Conservation (phyloP, 257 asterid genomes). For the Solanum okadae region DNA sequence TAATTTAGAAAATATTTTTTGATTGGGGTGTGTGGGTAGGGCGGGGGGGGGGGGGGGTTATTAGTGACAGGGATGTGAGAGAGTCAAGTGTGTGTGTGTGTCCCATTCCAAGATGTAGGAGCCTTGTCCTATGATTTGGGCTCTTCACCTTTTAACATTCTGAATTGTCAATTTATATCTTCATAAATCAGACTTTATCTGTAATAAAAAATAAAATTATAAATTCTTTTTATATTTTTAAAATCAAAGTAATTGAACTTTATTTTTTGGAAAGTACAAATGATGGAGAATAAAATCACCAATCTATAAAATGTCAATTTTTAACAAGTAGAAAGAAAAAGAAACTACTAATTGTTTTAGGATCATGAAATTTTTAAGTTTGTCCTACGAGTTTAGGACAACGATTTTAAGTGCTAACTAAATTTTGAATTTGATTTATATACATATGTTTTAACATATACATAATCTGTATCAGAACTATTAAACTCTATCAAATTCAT, state of each 20-base stretch:
- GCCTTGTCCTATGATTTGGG: constrained; percentile 15
- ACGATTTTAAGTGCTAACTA: neutral
- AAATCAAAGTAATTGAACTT: neutral
- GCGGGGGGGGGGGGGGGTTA: neutral
- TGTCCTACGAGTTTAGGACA: neutral
- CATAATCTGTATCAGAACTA: neutral
- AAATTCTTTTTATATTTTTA: neutral
- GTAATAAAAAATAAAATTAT: neutral
- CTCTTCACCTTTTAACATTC: neutral
- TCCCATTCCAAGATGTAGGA: constrained; percentile 8
- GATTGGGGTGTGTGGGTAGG: neutral
- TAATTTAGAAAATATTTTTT: neutral
- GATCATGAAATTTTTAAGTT: neutral
- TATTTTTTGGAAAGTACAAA: neutral
- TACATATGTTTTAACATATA: neutral
- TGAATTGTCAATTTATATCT: neutral
- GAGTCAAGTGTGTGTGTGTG: constrained; percentile 11
- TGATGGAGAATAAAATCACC: neutral
- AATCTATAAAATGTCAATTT: neutral
- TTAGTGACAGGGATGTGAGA: constrained; percentile 6
- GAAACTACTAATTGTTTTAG: neutral
- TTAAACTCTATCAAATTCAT: neutral
- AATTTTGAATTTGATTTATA: neutral
- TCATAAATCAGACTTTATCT: neutral
- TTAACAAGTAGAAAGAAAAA: neutral